Evolutionary conservation across 2,329 filamentous ascomycete species (phyloP).

Genomic region (Zymoseptoria passerinii): DNA sequence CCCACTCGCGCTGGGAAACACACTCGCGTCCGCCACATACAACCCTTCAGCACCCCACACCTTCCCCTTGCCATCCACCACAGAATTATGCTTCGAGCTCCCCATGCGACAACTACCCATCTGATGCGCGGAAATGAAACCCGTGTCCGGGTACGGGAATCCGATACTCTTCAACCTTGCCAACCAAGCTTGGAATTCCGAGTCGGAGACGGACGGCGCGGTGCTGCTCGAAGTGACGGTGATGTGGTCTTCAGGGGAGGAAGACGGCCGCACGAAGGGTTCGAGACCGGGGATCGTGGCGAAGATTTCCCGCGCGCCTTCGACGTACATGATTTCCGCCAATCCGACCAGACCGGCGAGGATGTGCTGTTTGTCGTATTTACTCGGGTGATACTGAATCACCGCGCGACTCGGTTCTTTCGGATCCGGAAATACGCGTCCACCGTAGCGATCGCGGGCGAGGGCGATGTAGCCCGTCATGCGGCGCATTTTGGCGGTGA

Average conservation of each 20-base stretch:
- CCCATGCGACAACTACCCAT: slow-evolving; percentile 75
- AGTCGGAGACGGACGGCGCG: slow-evolving; percentile 43
- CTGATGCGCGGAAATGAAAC: slow-evolving; percentile 67
- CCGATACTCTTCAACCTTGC: slow-evolving; percentile 42
- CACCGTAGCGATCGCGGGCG: slow-evolving; percentile 65
- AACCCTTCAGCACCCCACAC: slow-evolving; percentile 59
- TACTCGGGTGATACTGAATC: slow-evolving; percentile 62
- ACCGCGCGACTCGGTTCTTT: slow-evolving; percentile 49
- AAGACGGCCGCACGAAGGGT: slow-evolving; percentile 49
- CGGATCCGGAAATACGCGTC: slow-evolving; percentile 65
- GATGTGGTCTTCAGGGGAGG: slow-evolving; percentile 9
- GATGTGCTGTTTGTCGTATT: slow-evolving; percentile 63
- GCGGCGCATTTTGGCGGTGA: slow-evolving; percentile 58
- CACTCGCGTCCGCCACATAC: slow-evolving; percentile 66
- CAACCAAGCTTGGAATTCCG: slow-evolving; percentile 55
- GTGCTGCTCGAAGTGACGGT: slow-evolving; percentile 10
- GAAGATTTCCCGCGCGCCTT: slow-evolving; percentile 74
- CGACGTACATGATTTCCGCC: slow-evolving; percentile 68
- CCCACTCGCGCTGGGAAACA: slow-evolving; percentile 67
- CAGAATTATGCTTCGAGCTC: slow-evolving; percentile 34
- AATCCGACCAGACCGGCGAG: slow-evolving; percentile 63
- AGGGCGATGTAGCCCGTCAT: slow-evolving; percentile 67
- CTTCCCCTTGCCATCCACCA: slow-evolving; percentile 35
- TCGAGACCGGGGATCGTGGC: slow-evolving; percentile 53
- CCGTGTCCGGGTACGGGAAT: slow-evolving; percentile 42